Base-by-base conservation (phyloP, 75 land plant species). In the Picea sitchensis region DNA sequence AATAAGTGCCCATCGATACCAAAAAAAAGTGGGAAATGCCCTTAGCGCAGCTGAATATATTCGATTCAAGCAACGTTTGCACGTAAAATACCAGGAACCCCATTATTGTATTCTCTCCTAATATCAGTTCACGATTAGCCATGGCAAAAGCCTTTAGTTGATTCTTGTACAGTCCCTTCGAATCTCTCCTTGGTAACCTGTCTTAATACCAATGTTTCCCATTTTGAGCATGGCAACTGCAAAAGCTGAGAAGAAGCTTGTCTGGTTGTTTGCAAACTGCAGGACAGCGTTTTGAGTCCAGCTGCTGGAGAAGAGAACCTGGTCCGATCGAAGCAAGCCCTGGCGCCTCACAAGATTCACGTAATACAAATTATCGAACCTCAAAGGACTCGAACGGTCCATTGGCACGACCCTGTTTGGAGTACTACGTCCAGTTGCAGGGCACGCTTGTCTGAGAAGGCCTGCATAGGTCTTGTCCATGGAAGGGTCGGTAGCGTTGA, bases 281-380 rank as follows among this genome's bases (percentile, higher is more conserved):
- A 31, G 58, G 14, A 93, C 96, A 3, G 84, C 64, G 4, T 73
- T 62, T 75, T 74, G 62, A 18, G 96, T 86, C 6, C 74, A 54
- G 9, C 81, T 34, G 59, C 90, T 88, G 13, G 72, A 80, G 79
- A 76, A 85, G 20, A 92, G 79, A 6, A 68, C 83, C 80, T 90
- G 77, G 76, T 94, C 96, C 0, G 96, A 94, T 5, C 80, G 84
- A 68, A 94, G 84, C 41, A 94, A 71, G 6, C 96, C 96, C 77
- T 77, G 80, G 7, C 88, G 82, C 7, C 30, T 61, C 21, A 81
- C 75, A 36, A 92, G 82, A 75, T 92, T 90, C 77, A 81, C 31
- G 88, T 76, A 94, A 78, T 87, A 94, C 6, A 67, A 61, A 72
- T 93, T 94, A 78, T 94, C 96, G 67, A 94, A 94, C 15, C 63